Evolutionary conservation across 2,329 filamentous ascomycete species (phyloP), one percentile per base, ranked within the genome.

Genomic region (Cladophialophora psammophila): DNA sequence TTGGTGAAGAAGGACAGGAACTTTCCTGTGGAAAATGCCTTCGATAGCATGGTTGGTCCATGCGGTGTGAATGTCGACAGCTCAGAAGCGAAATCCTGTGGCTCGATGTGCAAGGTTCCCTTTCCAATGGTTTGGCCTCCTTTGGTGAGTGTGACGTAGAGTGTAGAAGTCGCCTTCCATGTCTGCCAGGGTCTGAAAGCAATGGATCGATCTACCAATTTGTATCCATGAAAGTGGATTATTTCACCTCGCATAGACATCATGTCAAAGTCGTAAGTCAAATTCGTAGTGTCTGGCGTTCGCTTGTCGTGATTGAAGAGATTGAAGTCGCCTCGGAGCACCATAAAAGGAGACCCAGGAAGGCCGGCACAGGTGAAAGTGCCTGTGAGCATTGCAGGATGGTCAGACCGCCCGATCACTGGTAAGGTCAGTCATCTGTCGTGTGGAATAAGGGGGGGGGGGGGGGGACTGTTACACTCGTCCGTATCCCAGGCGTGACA

Each of bases 401-500:
- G 60, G 35, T 62, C 50, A 9, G 60, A 55, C 9, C 60, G 50
- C 4, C 60, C 60, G 35, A 62, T 55, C 60, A 62, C 60, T 62
- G 10, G 26, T 1, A 15, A 48, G 32, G 35, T 61, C n/a, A 61
- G 59, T 26, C 32, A 12, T 12, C 26, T 13, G 8, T 20, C 31
- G 2, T 5, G 6, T 34, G 38, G 13, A 31, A 18, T 9, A 3
- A n/a, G 2, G 50, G n/a, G n/a, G n/a, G 26, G 26, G 3, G 26
- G 26, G 26, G 26, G 40, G 20, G 3, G 34, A 10, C 1, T 6
- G 48, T 54, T 62, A 62, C 60, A 45, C 32, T 62, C 13, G 66
- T 72, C 76, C 1, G 82, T 85, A 77, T 87, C 81, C 76, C 84
- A 87, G 26, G 84, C 78, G 72, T 86, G 83, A 3, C 87, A 83